A percentile compares a stretch with the other conserved stretches of the same genome.
Evolutionary conservation across 495 filamentous ascomycete species (phyloP).

Genomic region (Margaritispora aquatica): DNA sequence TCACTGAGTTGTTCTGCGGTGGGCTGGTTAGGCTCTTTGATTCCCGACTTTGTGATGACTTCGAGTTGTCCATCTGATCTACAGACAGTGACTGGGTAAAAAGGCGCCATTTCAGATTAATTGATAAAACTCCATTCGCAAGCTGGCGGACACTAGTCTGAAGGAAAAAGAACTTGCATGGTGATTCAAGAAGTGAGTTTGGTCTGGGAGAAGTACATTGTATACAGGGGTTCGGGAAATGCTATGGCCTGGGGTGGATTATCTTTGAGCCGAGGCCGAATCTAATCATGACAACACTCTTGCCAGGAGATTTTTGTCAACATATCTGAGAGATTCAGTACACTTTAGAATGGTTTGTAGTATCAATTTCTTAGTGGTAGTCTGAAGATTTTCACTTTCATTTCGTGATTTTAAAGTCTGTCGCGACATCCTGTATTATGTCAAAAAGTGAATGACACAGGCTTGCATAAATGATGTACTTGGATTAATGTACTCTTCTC

Average conservation of each 20-base stretch:
- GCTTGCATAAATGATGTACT: no score
- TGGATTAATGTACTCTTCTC: no score
- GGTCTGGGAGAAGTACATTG: not conserved
- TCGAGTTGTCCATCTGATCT: slow-evolving; percentile 36
- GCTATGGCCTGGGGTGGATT: no score
- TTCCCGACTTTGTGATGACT: slow-evolving; percentile 21
- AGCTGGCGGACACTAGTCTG: not conserved
- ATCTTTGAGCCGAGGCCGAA: no score
- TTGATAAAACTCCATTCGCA: not conserved
- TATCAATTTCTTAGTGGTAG: no score
- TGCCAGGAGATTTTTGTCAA: not conserved
- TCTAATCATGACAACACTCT: not conserved
- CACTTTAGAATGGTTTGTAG: no score
- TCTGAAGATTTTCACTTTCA: no score
- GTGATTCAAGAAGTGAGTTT: not conserved
- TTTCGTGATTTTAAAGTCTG: no score
- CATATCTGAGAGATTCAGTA: not conserved
- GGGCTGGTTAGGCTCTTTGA: slow-evolving; percentile 37
- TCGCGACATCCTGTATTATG: no score
- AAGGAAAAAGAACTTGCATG: not conserved
- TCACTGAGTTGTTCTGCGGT: slow-evolving; percentile 36
- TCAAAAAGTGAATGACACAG: no score
- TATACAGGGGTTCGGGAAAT: not conserved
- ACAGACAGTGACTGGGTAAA: slow-evolving; percentile 26
- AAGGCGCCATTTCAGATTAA: not conserved